Conservation (phyloP, 83 land plant genomes). For the Thuja plicata region DNA sequence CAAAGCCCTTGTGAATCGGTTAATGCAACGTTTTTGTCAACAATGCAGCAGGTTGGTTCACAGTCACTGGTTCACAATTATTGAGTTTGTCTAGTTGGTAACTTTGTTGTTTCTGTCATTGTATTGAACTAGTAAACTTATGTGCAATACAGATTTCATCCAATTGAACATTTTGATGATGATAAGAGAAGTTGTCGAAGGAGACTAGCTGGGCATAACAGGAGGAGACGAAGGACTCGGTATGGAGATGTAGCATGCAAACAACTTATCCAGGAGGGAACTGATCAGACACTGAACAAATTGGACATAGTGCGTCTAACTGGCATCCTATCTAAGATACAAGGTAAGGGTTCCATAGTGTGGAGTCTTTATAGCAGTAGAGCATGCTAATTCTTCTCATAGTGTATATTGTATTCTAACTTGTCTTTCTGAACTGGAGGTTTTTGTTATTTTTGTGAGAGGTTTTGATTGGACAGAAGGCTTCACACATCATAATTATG, state of each 20-base stretch:
- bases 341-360: not conserved
- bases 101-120: not conserved
- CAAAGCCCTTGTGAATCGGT: not conserved
- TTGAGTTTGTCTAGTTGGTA: not conserved
- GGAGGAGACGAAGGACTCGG: conserved; percentile 69
- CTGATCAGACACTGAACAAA: not conserved
- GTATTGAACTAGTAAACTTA: not conserved
- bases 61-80: not conserved
- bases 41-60: not conserved
- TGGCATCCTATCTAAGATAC: not conserved
- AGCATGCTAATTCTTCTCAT: not conserved
- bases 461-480: not conserved
- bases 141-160: conserved; percentile 62
- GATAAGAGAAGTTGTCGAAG: conserved; percentile 78
- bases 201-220: conserved; percentile 79
- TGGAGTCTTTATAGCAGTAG: not conserved
- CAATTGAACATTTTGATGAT: conserved; percentile 67
- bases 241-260: conserved; percentile 40
- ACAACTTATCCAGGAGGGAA: not conserved
- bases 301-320: not conserved
- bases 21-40: not conserved
- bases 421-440: not conserved
- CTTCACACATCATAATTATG: not conserved
- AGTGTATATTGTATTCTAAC: not conserved
- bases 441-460: not conserved